Base-by-base conservation (phyloP, 78 protist genomes). In the Chrysochromulina tobinii region DNA sequence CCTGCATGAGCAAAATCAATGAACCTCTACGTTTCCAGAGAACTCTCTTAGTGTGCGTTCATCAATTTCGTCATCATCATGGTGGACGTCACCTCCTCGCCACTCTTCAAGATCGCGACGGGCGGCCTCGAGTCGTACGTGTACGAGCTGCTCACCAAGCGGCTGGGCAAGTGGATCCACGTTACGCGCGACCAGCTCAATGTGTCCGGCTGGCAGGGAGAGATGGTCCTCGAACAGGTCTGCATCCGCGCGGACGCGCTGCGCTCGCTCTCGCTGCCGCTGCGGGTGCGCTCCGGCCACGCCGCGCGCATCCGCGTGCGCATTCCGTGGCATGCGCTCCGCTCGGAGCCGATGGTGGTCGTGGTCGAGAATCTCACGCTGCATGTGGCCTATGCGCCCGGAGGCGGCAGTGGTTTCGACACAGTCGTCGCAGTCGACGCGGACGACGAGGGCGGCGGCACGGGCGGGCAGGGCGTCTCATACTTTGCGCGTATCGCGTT, bases 241-340 rank as follows among this genome's bases (percentile, higher is more conserved):
- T 12, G 27, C 23, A 57, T 75, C 12, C 18, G 83, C 25, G 27
- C 83, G 4, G 83, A 75, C 14, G 57, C 83, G 51, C 21, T 75
- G 59, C 27, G 15, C 72, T 8, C 72, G 23, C 72, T 66, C 57
- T 2, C 77, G 27, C 77, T 68, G 4, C 57, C 83, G 20, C 57
- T 75, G 25, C 55, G 57, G 1, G 58, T 75, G 11, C 25, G 38
- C 14, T 1, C 58, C 12, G 83, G 83, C 12, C 58, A 15, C 7
- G 57, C 14, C 57, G 57, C 57, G 15, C 51, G 51, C 3, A 12
- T 75, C 18, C 12, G 58, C 27, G 12, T 75, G 59, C 8, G 3
- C 27, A n/a, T 75, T 21, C 83, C 83, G 55, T 75, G 83, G 83
- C 83, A 75, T 57, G 83, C 83, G 83, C 83, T 75, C 23, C 83